These are phyloP conservation scores for Metarhizium guizhouense DNA, from an alignment of 2,329 filamentous ascomycete species.

Conservation along the genomic window DNA sequence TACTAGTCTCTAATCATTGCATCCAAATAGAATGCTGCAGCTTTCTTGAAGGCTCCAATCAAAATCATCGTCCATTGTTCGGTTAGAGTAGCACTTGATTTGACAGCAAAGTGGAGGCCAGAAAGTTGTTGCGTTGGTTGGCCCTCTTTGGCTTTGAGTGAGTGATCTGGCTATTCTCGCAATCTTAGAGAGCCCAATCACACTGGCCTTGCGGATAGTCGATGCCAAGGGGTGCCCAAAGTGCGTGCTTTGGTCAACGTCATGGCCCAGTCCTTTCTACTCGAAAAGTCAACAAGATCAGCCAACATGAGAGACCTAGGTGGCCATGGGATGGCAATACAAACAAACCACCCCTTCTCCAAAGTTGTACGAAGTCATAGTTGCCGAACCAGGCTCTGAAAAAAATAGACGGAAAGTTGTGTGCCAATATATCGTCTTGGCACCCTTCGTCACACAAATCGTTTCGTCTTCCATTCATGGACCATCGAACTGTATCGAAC, in stretches of 20 bases:
- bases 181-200: neutral
- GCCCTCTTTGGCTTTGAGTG: neutral
- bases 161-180: no score
- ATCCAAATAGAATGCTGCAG: neutral
- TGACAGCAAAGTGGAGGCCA: neutral
- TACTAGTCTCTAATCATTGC: neutral
- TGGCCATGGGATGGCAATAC: no score
- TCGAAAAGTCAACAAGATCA: neutral
- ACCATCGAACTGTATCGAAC: slow-evolving; percentile 45
- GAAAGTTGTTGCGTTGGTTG: neutral
- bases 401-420: no score
- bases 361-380: no score
- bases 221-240: neutral
- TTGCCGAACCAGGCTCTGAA: no score
- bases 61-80: neutral
- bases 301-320: neutral
- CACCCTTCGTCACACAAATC: no score
- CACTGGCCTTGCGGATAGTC: neutral
- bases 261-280: neutral
- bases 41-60: neutral
- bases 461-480: slow-evolving; percentile 24
- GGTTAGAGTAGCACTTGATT: neutral
- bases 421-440: no score
- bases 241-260: neutral
- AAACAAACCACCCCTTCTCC: no score